phyloP scores from a whole-genome alignment of 805 yeast genomes.

The Ogataea salicorniae region DNA sequence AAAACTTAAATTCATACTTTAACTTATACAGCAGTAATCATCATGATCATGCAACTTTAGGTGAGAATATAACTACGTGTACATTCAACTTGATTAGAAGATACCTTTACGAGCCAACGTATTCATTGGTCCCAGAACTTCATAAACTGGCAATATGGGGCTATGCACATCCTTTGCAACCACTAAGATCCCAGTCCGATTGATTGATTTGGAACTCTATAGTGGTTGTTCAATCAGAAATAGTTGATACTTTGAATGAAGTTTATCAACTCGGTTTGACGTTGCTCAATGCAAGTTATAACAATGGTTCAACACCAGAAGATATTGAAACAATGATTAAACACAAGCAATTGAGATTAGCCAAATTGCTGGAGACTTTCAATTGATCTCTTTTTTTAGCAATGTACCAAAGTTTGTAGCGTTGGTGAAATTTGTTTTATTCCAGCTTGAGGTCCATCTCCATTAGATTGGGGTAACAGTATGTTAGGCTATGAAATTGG shows the following conservation, averaged over 20 bases:
- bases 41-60: constrained; percentile 12
- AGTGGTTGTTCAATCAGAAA: constrained; percentile 34
- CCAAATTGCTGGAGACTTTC: constrained; percentile 25
- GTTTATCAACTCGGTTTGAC: constrained; percentile 29
- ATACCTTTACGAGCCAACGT: constrained; percentile 28
- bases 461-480: constrained; percentile 38
- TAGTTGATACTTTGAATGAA: constrained; percentile 34
- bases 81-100: constrained; percentile 44
- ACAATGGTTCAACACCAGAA: constrained; percentile 4
- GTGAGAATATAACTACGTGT: constrained; percentile 33
- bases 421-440: constrained; percentile 48
- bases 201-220: constrained; percentile 45
- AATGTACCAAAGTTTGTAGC: constrained; percentile 38
- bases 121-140: constrained; percentile 10
- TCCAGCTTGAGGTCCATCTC: constrained; percentile 60
- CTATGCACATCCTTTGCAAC: constrained; percentile 40
- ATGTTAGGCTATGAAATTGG: constrained; percentile 22
- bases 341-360: constrained; percentile 1
- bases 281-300: constrained; percentile 17
- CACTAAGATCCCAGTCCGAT: constrained; percentile 37
- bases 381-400: constrained; percentile 40
- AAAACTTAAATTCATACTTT: constrained; percentile 36
- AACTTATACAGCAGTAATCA: constrained; percentile 8
- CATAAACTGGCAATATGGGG: constrained; percentile 38
- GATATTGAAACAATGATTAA: constrained; percentile 17